A percentile compares a stretch with the other conserved stretches of the same genome.
phyloP scores from a whole-genome alignment of 768 basidiomycete species.

The Rubroboletus pulcherrimus region DNA sequence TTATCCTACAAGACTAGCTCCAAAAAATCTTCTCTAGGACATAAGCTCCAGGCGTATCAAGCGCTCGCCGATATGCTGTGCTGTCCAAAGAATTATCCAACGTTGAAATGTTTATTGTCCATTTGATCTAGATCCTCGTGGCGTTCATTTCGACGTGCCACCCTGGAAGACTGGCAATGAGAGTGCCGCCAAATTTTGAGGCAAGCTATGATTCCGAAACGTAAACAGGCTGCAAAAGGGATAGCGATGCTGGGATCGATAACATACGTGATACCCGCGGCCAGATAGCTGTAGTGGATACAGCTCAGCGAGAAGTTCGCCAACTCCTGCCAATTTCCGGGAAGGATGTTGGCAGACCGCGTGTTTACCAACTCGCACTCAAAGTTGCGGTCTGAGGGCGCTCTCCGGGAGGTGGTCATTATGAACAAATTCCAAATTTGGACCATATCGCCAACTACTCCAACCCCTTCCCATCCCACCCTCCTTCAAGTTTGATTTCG shows the following conservation, averaged over 20 bases:
- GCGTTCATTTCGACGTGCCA: slow-evolving; percentile 7
- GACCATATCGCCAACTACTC: too few species aligned
- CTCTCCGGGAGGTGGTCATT: too few species aligned
- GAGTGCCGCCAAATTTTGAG: not conserved
- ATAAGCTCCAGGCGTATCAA: not conserved
- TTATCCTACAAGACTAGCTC: not conserved
- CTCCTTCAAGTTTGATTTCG: too few species aligned
- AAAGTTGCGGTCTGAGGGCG: too few species aligned
- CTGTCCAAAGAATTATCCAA: not conserved
- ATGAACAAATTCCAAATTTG: too few species aligned
- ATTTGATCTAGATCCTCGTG: not conserved
- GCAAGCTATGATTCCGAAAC: not conserved
- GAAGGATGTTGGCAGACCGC: not conserved
- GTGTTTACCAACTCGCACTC: not conserved
- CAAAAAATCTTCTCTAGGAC: not conserved
- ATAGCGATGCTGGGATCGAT: not conserved
- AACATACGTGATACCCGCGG: not conserved
- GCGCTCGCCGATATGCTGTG: not conserved
- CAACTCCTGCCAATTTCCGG: not conserved
- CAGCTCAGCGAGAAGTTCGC: not conserved
- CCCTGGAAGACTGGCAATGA: not conserved
- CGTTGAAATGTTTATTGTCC: not conserved
- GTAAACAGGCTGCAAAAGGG: not conserved
- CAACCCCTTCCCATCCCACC: too few species aligned
- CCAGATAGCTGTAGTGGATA: not conserved